phyloP scores from a whole-genome alignment of 139 green algal species.

The Volvox reticuliferus region DNA sequence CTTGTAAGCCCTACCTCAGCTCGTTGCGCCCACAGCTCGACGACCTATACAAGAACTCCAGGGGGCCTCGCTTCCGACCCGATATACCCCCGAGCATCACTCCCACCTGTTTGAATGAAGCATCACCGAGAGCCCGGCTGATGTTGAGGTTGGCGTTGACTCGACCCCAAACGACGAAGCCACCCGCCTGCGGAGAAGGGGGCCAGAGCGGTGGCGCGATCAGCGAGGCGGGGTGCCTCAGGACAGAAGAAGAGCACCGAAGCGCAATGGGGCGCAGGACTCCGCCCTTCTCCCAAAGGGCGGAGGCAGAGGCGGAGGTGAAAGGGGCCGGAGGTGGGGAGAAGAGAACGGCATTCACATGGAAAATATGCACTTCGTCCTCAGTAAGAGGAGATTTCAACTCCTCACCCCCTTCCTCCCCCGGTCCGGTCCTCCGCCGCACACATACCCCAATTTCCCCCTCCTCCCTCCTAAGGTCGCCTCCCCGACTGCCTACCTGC shows the following conservation, averaged over 20 bases:
- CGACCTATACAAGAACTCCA: no score
- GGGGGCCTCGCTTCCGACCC: not conserved
- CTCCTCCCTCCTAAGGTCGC: not conserved
- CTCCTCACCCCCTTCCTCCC: not conserved
- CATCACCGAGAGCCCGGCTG: constrained; percentile 50
- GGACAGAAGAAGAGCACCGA: no score
- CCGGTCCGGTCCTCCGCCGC: not conserved
- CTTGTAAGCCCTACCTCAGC: not conserved
- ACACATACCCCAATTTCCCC: not conserved
- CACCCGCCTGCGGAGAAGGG: constrained; percentile 27
- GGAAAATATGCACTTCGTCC: no score
- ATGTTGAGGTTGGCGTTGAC: constrained; percentile 61
- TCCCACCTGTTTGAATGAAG: constrained; percentile 58
- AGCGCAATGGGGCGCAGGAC: no score
- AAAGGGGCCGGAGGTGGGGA: no score
- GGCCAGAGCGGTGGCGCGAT: no score
- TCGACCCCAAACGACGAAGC: constrained; percentile 53
- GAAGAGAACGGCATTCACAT: no score
- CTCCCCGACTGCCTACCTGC: not conserved
- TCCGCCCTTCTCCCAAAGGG: no score
- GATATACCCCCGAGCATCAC: not conserved
- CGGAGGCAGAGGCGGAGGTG: no score
- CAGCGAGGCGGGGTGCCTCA: no score
- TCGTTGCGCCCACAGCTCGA: not conserved
- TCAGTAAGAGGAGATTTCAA: no score